These are phyloP conservation scores for Agaricus bisporus DNA, from an alignment of 768 basidiomycete species.

Conservation along the genomic window DNA sequence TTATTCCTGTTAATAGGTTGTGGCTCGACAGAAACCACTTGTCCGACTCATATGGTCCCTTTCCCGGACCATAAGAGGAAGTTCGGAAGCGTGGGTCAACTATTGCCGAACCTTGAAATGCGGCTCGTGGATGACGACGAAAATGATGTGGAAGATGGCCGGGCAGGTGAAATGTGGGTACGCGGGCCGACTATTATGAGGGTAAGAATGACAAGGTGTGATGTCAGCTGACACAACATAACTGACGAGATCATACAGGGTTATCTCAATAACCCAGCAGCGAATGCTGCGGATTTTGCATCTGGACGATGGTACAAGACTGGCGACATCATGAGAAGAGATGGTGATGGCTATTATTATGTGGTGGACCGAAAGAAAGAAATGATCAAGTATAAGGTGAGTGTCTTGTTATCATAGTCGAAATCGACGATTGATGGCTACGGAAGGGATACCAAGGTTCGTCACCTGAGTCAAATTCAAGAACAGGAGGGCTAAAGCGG, in stretches of 20 bases:
- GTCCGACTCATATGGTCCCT: conserved; percentile 39
- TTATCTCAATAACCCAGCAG: conserved; percentile 54
- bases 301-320: conserved; percentile 67
- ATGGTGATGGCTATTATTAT: conserved; percentile 53
- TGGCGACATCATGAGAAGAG: conserved; percentile 56
- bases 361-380: conserved; percentile 59
- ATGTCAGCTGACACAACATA: background rate
- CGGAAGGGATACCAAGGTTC: conserved; percentile 20
- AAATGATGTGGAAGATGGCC: conserved; percentile 30
- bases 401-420: background rate
- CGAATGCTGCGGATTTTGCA: conserved; percentile 51
- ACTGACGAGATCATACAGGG: conserved; percentile 29
- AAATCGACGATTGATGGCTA: background rate
- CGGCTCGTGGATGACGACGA: conserved; percentile 44
- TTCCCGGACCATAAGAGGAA: conserved; percentile 29
- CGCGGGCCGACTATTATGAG: conserved; percentile 65
- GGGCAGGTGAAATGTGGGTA: conserved; percentile 64
- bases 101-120: conserved; percentile 57
- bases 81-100: conserved; percentile 47
- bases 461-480: background rate
- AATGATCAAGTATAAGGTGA: conserved; percentile 52
- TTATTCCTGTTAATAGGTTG: conserved; percentile 28
- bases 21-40: conserved; percentile 62
- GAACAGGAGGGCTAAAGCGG: background rate
- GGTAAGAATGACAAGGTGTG: conserved; percentile 19